Evolutionary conservation across 192 early-diverging fungal species (phyloP), one percentile per base, ranked within the genome.

Genomic region (Cladochytrium replicatum): DNA sequence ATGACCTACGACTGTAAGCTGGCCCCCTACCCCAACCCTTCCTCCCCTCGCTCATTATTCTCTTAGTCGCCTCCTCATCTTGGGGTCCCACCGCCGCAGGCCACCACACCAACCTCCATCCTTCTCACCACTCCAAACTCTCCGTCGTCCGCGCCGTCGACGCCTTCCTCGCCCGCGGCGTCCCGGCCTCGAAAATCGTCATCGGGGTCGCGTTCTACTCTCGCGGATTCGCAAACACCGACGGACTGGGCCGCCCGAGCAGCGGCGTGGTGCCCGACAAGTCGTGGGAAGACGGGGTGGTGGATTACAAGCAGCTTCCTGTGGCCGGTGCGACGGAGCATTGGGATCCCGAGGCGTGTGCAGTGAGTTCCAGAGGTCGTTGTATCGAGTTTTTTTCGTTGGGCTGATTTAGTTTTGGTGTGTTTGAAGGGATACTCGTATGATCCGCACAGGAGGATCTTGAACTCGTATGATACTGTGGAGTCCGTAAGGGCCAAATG

Each of bases 171-270:
- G 23, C 40, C 11, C 63, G 71, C 22, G 91, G 92, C 3, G 82
- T 94, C 17, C 87, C 88, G 2, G 57, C 86, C 0, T 55, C 76
- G 31, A 96, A 97, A 54, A 54, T 99, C 24, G 83, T 93, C 1
- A 72, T 97, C 42, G 96, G 96, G 9, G 79, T 87, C 32, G 88
- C 88, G 21, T 75, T 90, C 53, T 99, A 95, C 66, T 91, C 88
- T 2, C 77, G 96, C n/a, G 88, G 79, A 2, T 99, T 99, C 66
- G 71, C 75, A 48, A 87, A 88, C 48, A 91, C 91, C 5, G 60
- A 72, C 46, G 70, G 69, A 13, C 31, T 59, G n/a, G 55, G 54
- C 6, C 51, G 61, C n/a, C 68, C 78, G 21, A 58, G 61, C 43
- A 48, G 57, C 15, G 91, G 92, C 9, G 41, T 53, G 1, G 66